Conservation (phyloP, 164 flowering plant genomes). For the Vitis rupestris region DNA sequence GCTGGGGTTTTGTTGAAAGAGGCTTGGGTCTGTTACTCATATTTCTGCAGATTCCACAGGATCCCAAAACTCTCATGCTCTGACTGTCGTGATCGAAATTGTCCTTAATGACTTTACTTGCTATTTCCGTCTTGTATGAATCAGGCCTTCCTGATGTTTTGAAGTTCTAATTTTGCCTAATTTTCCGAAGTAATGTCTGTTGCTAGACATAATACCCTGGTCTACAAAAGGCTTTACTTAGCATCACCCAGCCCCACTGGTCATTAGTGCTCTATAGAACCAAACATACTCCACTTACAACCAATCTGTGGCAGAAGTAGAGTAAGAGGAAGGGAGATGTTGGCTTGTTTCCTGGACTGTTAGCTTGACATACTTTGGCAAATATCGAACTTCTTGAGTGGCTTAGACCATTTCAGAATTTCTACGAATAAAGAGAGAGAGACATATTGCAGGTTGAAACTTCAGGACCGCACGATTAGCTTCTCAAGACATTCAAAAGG, state of each 20-base stretch:
- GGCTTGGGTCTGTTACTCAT: constrained; percentile 95
- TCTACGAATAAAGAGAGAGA: too few species aligned
- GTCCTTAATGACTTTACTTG: constrained; percentile 97
- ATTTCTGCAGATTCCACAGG: constrained; percentile 71
- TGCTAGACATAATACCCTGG: constrained; percentile 89
- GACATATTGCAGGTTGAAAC: too few species aligned
- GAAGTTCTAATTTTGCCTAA: constrained; percentile 81
- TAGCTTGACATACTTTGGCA: too few species aligned
- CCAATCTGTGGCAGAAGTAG: too few species aligned
- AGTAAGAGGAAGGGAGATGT: too few species aligned
- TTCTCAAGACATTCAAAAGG: constrained; percentile 13
- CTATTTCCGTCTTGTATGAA: constrained; percentile 63
- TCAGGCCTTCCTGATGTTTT: constrained; percentile 93
- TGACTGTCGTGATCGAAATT: constrained; percentile 95
- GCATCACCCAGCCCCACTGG: constrained; percentile 86
- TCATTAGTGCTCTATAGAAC: too few species aligned
- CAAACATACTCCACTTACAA: too few species aligned
- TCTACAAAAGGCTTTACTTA: constrained; percentile 93
- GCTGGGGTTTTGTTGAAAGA: constrained; percentile 80
- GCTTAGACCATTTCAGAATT: too few species aligned
- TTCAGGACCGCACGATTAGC: too few species aligned
- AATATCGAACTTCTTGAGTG: too few species aligned
- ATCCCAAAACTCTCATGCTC: constrained; percentile 67
- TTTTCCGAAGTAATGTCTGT: constrained; percentile 95
- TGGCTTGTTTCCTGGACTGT: too few species aligned